Evolutionary conservation across 805 yeast genomes (phyloP), one percentile per base, ranked within the genome.

Genomic region (Myxozyma monticola): DNA sequence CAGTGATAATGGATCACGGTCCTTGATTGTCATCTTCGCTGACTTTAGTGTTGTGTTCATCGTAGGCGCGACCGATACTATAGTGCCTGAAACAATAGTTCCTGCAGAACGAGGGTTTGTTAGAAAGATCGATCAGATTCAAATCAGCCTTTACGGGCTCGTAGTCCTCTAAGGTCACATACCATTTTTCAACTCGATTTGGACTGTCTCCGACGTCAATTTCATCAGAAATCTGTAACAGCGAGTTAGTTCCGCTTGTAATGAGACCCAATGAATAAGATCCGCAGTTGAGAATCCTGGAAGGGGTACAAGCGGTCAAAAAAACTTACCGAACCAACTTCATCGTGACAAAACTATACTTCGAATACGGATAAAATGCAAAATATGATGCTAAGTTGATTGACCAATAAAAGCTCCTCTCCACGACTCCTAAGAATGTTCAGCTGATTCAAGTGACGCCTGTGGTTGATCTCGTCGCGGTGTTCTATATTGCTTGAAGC

Each of bases 111-210:
- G 37, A 17, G n/a, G 26, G n/a, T n/a, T n/a, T n/a, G n/a, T n/a
- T n/a, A n/a, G 9, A 2, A 45, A 47, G 4, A 25, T 28, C 24
- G 18, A 18, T 18, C 15, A n/a, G 14, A 29, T 12, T 14, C 10
- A 14, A 29, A 14, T 4, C 25, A 44, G 8, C 37, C 30, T 24
- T 18, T 25, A 9, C 12, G 8, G 21, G 20, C 15, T 12, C 37
- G n/a, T n/a, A 46, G 24, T 17, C 31, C 5, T 28, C 14, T 21
- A 26, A 20, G n/a, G n/a, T 4, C 12, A 48, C 68, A 18, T 64
- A 34, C 97, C 97, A 68, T 91, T 88, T 67, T 90, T 91, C 63
- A 91, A 73, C 66, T 90, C 98, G 17, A 90, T 85, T 45, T 91
- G 89, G 1, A 91, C 91, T 43, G 88, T 83, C 69, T 89, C 97